These are phyloP conservation scores for Naganishia sp. DNA, from an alignment of 1,284 basidiomycete genomes.

Conservation along the genomic window DNA sequence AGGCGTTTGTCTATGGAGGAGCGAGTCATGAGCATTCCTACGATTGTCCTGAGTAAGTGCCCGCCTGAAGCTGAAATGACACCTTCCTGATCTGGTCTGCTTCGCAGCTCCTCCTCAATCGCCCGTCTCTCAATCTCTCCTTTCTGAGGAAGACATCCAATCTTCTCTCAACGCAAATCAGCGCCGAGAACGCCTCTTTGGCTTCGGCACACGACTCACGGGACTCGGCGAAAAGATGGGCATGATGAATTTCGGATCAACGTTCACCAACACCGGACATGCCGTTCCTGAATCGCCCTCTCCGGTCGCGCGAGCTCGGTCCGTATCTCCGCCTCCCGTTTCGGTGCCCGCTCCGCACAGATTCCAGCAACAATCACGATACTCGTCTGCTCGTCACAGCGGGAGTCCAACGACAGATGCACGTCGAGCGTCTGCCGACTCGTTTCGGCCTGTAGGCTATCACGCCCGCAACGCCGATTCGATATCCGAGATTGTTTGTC, in stretches of 20 bases:
- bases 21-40: conserved; percentile 21
- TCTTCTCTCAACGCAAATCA: conserved; percentile 23
- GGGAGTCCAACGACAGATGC: conserved; percentile 21
- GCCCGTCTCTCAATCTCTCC: conserved; percentile 21
- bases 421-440: conserved; percentile 16
- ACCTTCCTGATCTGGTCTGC: background rate
- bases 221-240: conserved; percentile 28
- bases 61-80: background rate
- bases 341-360: conserved; percentile 10
- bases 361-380: conserved; percentile 10
- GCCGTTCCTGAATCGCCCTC: conserved; percentile 6
- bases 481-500: background rate
- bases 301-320: conserved; percentile 10
- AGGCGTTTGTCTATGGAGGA: background rate
- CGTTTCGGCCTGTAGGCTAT: conserved; percentile 11
- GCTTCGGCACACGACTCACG: conserved; percentile 15
- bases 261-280: background rate
- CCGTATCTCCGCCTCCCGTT: conserved; percentile 22
- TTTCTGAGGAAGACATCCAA: conserved; percentile 26
- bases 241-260: conserved; percentile 16
- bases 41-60: conserved; percentile 24
- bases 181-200: conserved; percentile 19
- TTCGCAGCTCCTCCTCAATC: conserved; percentile 19
- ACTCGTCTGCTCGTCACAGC: conserved; percentile 1
- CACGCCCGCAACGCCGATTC: background rate